Evolutionary conservation across 164 flowering plant genomes (phyloP).

Genomic region (Berberis thunbergii): DNA sequence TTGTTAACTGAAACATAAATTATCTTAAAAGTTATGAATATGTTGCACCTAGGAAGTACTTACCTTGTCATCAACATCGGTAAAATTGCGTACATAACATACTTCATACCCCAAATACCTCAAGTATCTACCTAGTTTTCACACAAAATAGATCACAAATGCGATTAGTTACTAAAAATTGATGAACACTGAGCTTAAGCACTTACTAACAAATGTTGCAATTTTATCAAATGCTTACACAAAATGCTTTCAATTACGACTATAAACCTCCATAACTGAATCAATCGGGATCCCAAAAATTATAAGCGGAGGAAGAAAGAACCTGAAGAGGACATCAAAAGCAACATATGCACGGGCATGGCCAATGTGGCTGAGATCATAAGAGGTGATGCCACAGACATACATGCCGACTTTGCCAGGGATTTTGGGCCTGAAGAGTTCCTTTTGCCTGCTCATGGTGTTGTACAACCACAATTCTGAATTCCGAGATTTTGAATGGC

Average conservation of each 20-base stretch:
- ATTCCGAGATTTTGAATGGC: neutral
- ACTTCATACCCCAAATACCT: slow-evolving; percentile 74
- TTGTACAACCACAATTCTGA: neutral
- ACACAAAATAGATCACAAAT: no score
- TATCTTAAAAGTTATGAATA: no score
- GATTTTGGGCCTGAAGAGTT: neutral
- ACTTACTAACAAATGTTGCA: no score
- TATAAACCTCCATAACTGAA: no score
- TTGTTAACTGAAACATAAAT: no score
- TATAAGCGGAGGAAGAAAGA: neutral
- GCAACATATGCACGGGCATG: no score
- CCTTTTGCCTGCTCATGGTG: neutral
- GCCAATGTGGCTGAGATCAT: neutral
- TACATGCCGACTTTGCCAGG: neutral
- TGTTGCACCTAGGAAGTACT: slow-evolving; percentile 10
- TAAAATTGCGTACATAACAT: slow-evolving; percentile 82
- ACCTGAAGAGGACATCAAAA: neutral
- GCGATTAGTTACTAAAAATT: no score
- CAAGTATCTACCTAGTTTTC: slow-evolving; percentile 66
- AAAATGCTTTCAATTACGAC: no score
- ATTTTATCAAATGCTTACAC: no score
- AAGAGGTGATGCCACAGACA: neutral
- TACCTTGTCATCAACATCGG: slow-evolving; percentile 97
- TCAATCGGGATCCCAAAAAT: no score
- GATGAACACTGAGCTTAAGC: no score